Conservation (phyloP, 2,329 filamentous ascomycete species). For the Talaromyces albobiverticillius region DNA sequence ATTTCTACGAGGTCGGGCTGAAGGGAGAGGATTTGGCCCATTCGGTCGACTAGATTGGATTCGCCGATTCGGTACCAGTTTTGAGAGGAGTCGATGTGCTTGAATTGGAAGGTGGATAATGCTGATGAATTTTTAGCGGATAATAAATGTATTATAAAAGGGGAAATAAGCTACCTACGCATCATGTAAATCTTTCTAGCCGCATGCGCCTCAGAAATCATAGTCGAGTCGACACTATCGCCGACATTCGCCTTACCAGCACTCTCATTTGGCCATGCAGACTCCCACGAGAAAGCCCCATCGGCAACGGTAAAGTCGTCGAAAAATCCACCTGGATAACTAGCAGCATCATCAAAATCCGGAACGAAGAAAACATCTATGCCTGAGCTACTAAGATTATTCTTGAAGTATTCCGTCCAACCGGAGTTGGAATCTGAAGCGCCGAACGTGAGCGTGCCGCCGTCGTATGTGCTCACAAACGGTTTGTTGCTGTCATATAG, state of each 20-base stretch:
- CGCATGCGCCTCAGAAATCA: constrained; percentile 26
- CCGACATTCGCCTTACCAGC: constrained; percentile 26
- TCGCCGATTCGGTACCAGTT: constrained; percentile 40
- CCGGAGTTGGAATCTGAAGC: constrained; percentile 19
- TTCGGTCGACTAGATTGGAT: constrained; percentile 32
- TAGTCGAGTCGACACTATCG: constrained; percentile 26
- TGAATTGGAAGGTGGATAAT: constrained; percentile 38
- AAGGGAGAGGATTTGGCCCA: constrained; percentile 28
- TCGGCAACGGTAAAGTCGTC: constrained; percentile 25
- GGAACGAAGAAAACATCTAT: constrained; percentile 30
- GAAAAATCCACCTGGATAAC: constrained; percentile 24
- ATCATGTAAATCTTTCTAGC: constrained; percentile 39
- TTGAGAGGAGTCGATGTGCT: constrained; percentile 27
- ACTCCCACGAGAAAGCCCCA: constrained; percentile 38
- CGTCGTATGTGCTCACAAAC: constrained; percentile 33
- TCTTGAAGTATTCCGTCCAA: constrained; percentile 16
- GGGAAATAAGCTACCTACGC: constrained; percentile 21
- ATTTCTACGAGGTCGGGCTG: constrained; percentile 39
- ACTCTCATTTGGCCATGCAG: constrained; percentile 27
- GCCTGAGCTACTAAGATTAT: constrained; percentile 25
- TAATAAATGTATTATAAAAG: no score
- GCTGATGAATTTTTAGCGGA: constrained; percentile 9
- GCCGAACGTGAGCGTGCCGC: constrained; percentile 22
- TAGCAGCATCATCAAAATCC: constrained; percentile 25
- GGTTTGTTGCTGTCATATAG: constrained; percentile 25